Evolutionary conservation across 2,329 filamentous ascomycete species (phyloP).

Genomic region (Penicillium sp.): DNA sequence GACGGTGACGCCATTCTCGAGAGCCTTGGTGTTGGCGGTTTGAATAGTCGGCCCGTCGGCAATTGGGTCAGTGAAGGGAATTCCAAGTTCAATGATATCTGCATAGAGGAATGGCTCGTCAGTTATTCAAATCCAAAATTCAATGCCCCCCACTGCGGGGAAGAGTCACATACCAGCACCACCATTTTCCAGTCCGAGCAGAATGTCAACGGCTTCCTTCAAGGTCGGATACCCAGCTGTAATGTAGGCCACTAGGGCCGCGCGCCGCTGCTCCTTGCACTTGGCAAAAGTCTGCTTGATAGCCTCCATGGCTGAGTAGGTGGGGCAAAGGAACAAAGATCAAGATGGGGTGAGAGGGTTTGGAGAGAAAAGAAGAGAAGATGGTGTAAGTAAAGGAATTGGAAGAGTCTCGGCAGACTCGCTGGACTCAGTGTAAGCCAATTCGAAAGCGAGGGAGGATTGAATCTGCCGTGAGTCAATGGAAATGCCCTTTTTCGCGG

Average conservation of each 20-base stretch:
- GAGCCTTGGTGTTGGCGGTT: conserved; percentile 83
- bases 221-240: conserved; percentile 85
- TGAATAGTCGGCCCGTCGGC: conserved; percentile 97
- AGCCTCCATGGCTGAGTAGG: conserved; percentile 43
- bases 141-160: conserved; percentile 4
- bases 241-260: conserved; percentile 90
- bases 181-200: conserved; percentile 85
- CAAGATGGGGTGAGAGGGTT: conserved; percentile 6
- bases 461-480: conserved; percentile 13
- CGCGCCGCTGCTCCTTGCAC: conserved; percentile 56
- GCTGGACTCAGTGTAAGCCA: conserved; percentile 1
- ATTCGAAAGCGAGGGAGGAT: conserved; percentile 1
- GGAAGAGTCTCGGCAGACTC: neutral
- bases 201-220: conserved; percentile 74
- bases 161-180: conserved; percentile 62
- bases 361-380: neutral
- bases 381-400: neutral
- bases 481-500: conserved; percentile 13
- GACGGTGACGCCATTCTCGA: conserved; percentile 83
- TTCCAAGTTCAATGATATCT: conserved; percentile 93
- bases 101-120: conserved; percentile 6
- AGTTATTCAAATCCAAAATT: conserved; percentile 6
- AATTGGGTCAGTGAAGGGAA: conserved; percentile 97
- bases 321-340: conserved; percentile 6
- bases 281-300: conserved; percentile 53